Conservation (phyloP, 2,329 filamentous ascomycete species). For the Dothideomycetidae sp. region DNA sequence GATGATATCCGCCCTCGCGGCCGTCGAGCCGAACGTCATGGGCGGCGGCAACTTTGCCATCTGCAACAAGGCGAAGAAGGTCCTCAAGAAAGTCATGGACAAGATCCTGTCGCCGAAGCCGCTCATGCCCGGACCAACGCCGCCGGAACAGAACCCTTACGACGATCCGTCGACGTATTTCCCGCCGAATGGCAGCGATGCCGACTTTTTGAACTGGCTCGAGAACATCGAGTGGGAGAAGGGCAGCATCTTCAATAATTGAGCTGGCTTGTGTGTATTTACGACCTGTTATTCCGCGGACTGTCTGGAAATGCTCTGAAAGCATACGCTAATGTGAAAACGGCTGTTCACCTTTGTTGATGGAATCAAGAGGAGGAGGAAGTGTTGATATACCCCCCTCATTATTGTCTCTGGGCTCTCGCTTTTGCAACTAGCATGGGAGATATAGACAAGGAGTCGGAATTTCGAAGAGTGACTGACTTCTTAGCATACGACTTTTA, state of each 20-base stretch:
- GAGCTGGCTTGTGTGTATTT: too few species aligned
- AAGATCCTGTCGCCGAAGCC: slow-evolving; percentile 25
- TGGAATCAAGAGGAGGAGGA: too few species aligned
- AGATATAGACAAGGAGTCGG: too few species aligned
- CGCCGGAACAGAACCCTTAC: background rate
- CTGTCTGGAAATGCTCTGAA: too few species aligned
- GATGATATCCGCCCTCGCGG: slow-evolving; percentile 29
- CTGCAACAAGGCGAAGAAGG: slow-evolving; percentile 28
- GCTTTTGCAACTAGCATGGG: too few species aligned
- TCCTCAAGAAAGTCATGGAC: slow-evolving; percentile 30
- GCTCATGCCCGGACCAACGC: slow-evolving; percentile 9
- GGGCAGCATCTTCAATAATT: slow-evolving; percentile 17
- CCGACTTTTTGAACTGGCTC: slow-evolving; percentile 31
- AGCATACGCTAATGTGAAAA: too few species aligned
- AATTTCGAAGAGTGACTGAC: too few species aligned
- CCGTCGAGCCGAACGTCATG: slow-evolving; percentile 21
- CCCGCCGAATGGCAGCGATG: slow-evolving; percentile 24
- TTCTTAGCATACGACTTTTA: too few species aligned
- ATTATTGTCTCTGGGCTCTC: too few species aligned
- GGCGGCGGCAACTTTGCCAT: slow-evolving; percentile 28
- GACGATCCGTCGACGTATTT: slow-evolving; percentile 21
- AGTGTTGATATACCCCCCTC: too few species aligned
- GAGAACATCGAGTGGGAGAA: slow-evolving; percentile 31
- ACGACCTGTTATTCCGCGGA: too few species aligned
- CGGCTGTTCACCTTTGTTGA: too few species aligned